phyloP scores from a whole-genome alignment of 2,329 filamentous ascomycete species.

The Fusarium vanettenii region DNA sequence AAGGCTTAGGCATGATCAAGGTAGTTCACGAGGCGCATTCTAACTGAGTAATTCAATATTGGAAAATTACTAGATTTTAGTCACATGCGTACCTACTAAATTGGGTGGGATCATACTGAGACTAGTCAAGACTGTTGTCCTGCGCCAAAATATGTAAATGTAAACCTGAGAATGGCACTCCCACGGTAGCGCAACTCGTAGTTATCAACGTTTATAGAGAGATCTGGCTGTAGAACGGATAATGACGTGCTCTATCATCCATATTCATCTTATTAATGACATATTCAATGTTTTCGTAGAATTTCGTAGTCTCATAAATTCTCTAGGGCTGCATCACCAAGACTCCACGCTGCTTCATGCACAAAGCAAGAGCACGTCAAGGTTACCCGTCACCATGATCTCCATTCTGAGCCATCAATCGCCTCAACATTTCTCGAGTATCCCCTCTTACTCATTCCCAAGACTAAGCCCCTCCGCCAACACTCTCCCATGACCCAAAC shows the following conservation, averaged over 20 bases:
- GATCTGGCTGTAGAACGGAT: background rate
- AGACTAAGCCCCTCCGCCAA: slow-evolving; percentile 14
- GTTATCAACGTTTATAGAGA: background rate
- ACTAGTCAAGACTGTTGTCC: background rate
- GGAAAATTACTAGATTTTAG: background rate
- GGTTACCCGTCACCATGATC: background rate
- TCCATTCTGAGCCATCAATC: background rate
- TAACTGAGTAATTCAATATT: background rate
- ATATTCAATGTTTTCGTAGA: background rate
- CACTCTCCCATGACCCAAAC: slow-evolving; percentile 33
- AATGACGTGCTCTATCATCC: background rate
- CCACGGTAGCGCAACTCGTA: background rate
- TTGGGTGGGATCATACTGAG: no score
- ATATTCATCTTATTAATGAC: background rate
- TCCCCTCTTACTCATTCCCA: background rate
- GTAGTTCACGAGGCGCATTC: background rate
- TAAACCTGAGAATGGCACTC: background rate
- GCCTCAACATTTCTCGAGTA: background rate
- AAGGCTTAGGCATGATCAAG: background rate
- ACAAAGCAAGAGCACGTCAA: background rate
- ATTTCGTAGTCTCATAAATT: background rate
- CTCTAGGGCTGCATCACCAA: background rate
- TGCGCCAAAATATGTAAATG: background rate
- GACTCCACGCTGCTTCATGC: background rate
- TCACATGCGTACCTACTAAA: no score